Percentiles rank a stretch among this genome's conserved stretches.
phyloP scores from a whole-genome alignment of 371 early-diverging fungal species.

The Mortierella sp. region DNA sequence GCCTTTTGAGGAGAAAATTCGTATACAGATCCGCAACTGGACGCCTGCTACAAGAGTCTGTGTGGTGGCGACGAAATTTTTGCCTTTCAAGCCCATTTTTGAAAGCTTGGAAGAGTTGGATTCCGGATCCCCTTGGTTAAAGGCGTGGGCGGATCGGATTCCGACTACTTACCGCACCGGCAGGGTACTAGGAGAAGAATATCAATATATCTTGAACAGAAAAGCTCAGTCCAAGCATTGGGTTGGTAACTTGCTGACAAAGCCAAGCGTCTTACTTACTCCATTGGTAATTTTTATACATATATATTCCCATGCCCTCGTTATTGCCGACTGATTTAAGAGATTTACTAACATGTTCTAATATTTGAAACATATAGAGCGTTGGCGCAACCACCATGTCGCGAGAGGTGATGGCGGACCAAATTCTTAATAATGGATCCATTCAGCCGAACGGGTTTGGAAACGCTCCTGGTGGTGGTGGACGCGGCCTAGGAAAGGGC shows the following conservation, averaged over 20 bases:
- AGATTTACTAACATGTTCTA: background rate
- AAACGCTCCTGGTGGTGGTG: background rate
- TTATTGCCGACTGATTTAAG: too few species aligned
- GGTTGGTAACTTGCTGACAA: constrained; percentile 63
- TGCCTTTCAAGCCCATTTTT: constrained; percentile 20
- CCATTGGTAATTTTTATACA: constrained; percentile 58
- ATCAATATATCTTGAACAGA: constrained; percentile 69
- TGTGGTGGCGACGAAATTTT: constrained; percentile 37
- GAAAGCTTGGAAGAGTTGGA: constrained; percentile 1
- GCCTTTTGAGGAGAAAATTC: background rate
- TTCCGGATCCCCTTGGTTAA: constrained; percentile 13
- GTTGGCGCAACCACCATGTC: constrained; percentile 32
- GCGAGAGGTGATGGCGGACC: constrained; percentile 17
- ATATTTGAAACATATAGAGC: constrained; percentile 9
- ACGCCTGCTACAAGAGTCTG: constrained; percentile 29
- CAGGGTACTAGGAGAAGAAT: constrained; percentile 66
- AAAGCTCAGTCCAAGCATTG: constrained; percentile 61
- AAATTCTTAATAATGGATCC: background rate
- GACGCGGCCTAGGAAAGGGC: constrained; percentile 22
- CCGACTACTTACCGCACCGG: constrained; percentile 31
- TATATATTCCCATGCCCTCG: background rate
- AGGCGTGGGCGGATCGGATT: constrained; percentile 6
- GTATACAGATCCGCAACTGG: constrained; percentile 37
- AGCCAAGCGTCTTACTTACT: constrained; percentile 64
- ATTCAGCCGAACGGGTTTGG: constrained; percentile 5